A percentile compares a stretch with the other conserved stretches of the same genome.
These are phyloP conservation scores for Lichtheimia hyalospora DNA, from an alignment of 371 early-diverging fungal species.

Conservation along the genomic window DNA sequence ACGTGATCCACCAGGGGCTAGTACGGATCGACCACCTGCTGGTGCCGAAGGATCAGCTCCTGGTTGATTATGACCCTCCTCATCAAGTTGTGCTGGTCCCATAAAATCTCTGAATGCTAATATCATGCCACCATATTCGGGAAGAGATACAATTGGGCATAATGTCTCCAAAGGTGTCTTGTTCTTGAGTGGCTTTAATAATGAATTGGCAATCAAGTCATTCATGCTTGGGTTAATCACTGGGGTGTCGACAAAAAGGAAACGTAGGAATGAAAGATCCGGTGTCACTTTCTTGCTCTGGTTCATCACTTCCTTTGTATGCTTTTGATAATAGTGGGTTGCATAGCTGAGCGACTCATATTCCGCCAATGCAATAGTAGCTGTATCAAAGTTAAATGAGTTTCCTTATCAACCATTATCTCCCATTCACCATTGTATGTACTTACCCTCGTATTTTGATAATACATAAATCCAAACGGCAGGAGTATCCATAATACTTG, in stretches of 20 bases:
- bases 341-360: slow-evolving; percentile 68
- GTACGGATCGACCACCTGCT: slow-evolving; percentile 19
- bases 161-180: slow-evolving; percentile 56
- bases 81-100: slow-evolving; percentile 39
- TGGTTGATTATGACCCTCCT: slow-evolving; percentile 17
- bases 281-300: slow-evolving; percentile 62
- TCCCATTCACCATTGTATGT: too few relatives aligned
- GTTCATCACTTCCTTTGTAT: slow-evolving; percentile 47
- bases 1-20: slow-evolving; percentile 46
- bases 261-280: slow-evolving; percentile 63
- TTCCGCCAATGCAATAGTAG: slow-evolving; percentile 70
- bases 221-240: slow-evolving; percentile 62
- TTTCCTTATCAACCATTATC: neutral
- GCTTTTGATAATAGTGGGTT: slow-evolving; percentile 50
- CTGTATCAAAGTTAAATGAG: slow-evolving; percentile 17
- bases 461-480: slow-evolving; percentile 72
- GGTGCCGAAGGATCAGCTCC: slow-evolving; percentile 18
- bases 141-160: slow-evolving; percentile 67
- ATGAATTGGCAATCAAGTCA: slow-evolving; percentile 59
- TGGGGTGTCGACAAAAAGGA: slow-evolving; percentile 71
- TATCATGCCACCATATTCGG: slow-evolving; percentile 78
- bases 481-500: slow-evolving; percentile 62
- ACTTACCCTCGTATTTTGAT: slow-evolving; percentile 54
- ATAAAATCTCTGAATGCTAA: slow-evolving; percentile 56
- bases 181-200: slow-evolving; percentile 62